A percentile compares a stretch with the other conserved stretches of the same genome.
These are phyloP conservation scores for Asclepias syriaca DNA, from an alignment of 257 asterid genomes.

Conservation along the genomic window DNA sequence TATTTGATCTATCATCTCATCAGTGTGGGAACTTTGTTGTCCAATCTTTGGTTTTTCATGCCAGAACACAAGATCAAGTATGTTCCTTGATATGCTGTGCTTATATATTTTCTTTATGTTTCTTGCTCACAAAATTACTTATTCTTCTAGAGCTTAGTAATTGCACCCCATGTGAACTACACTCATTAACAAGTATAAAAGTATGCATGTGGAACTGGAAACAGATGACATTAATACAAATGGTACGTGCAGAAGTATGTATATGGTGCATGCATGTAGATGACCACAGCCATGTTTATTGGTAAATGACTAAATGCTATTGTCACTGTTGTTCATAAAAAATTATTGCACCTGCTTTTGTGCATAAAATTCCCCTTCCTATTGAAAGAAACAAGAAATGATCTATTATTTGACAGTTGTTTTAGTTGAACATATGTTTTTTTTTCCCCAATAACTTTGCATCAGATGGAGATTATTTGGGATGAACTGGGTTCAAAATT, in stretches of 20 bases:
- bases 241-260: neutral
- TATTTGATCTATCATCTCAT: conserved; percentile 69
- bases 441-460: conserved; percentile 5
- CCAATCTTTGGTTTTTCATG: conserved; percentile 83
- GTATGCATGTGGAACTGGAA: neutral
- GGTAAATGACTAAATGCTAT: neutral
- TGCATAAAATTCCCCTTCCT: neutral
- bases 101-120: conserved; percentile 10
- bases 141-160: neutral
- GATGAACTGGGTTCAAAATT: conserved; percentile 74
- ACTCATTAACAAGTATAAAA: neutral
- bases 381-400: neutral
- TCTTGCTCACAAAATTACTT: neutral
- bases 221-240: neutral
- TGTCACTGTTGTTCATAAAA: neutral
- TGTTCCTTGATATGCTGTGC: conserved; percentile 16
- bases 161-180: neutral
- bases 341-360: neutral
- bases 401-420: neutral
- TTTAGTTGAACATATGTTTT: neutral
- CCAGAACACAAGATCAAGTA: conserved; percentile 77
- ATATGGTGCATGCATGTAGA: neutral
- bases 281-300: neutral
- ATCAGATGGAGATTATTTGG: conserved; percentile 65
- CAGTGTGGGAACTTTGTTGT: conserved; percentile 78